Base-by-base conservation (phyloP, 805 yeast species). In the Wickerhamiella shivajii region DNA sequence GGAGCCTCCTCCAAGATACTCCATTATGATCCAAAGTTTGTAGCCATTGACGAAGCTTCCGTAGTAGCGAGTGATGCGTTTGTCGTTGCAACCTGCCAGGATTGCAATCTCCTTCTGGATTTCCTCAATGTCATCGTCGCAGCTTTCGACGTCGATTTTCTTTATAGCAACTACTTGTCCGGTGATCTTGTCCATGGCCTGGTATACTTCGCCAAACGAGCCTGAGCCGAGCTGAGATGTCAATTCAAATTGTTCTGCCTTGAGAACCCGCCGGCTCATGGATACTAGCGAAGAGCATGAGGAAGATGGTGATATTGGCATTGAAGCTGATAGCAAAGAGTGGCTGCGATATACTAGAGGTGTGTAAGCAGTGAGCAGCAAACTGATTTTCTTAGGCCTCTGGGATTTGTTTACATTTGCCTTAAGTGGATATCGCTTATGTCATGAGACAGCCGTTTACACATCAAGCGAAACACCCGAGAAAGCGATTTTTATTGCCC, bases 11-110 rank as follows among this genome's bases (percentile, higher is more conserved):
- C 76, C 74, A n/a, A 77, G 64, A 50, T 57, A 74, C 52, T 78
- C 92, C 90, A 78, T 79, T 9, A 77, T 64, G 34, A 78, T 77
- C 84, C 85, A 77, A 10, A 78, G 61, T 50, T 75, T 75, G 49
- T 65, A 69, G 24, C 75, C 74, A 42, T 67, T 66, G 20, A 76
- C 74, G 50, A 77, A 76, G 40, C 81, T 74, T 7, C 87, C 90
- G 45, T 67, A 62, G 46, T 75, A 78, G 38, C 60, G 61, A 2
- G 87, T 78, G 29, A 78, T 70, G 46, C 72, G 74, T 2, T 64
- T 57, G 32, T 67, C 63, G 32, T 67, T 59, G 52, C 90, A 79
- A 14, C 73, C 77, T 9, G 80, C 67, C 9, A 78, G 60, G 11
- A 78, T 71, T 37, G 66, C 63, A 30, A 79, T 77, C 46, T 78